Evolutionary conservation across 1,284 basidiomycete species (phyloP), one percentile per base, ranked within the genome.

Genomic region (Schizophyllum commune): DNA sequence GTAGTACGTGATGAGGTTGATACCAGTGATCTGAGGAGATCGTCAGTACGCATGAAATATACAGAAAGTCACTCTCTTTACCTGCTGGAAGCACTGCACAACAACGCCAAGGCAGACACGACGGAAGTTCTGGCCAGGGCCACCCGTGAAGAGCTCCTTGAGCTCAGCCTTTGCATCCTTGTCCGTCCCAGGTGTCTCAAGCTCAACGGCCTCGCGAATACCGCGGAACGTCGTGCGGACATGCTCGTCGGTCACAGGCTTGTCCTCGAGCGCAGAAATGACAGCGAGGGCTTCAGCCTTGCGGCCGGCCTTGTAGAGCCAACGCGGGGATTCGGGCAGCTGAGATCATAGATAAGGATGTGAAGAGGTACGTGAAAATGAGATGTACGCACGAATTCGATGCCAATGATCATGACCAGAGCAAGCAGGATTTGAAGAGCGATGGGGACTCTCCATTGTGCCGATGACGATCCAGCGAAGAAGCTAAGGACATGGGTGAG

Each of bases 271-370:
- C 5, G 83, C 84, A 20, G 83, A 81, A 59, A 90, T 83, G 51
- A 89, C 84, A 3, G 81, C 79, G 56, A 83, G 74, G 0, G 88
- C 88, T 65, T 89, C 82, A 2, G 81, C 81, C 58, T 82, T 74
- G 52, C 83, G 78, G 15, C 83, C 83, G 55, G 82, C 78, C 69
- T 84, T 85, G 47, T 87, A 73, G 17, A 89, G 80, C 86, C 84
- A 91, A 71, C 88, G 78, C 11, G 88, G 88, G 9, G 86, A 88
- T 70, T 90, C 88, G 52, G 86, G 87, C 32, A 89, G 77, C 81
- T 83, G 58, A 32, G 58, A 1, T 6, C 51, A 20, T 54, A 56
- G 27, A 32, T 58, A 0, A 56, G 20, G 17, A 58, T 34, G 53
- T 13, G 21, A 33, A 51, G 33, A 21, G 22, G 59, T 32, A 33